Evolutionary conservation across 257 asterid species (phyloP).

Genomic region (Striga asiatica): DNA sequence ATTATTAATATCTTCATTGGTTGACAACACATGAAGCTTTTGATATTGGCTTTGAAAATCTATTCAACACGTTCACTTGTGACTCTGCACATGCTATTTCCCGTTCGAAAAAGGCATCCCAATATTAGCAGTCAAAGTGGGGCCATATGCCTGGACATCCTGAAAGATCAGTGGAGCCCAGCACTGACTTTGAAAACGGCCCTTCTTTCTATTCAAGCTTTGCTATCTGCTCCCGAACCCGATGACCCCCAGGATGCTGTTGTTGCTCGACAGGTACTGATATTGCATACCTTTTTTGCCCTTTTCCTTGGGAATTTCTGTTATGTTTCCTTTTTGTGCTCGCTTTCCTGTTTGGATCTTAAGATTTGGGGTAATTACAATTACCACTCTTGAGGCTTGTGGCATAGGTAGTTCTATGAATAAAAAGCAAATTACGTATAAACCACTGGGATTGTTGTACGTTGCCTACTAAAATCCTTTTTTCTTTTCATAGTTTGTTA

Average conservation of each 20-base stretch:
- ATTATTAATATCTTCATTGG: no score
- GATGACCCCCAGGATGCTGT: slow-evolving; percentile 98
- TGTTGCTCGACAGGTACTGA: slow-evolving; percentile 76
- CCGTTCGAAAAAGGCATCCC: slow-evolving; percentile 77
- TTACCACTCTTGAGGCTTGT: not conserved
- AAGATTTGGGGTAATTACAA: not conserved
- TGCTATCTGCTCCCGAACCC: slow-evolving; percentile 90
- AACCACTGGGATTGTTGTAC: no score
- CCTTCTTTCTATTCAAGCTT: slow-evolving; percentile 87
- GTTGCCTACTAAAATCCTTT: no score
- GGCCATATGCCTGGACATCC: slow-evolving; percentile 95
- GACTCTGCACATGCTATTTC: slow-evolving; percentile 6
- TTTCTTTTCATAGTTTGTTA: no score
- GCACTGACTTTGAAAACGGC: slow-evolving; percentile 94
- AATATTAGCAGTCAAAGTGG: slow-evolving; percentile 99
- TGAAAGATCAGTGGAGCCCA: slow-evolving; percentile 99
- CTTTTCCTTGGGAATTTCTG: not conserved
- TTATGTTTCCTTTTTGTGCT: not conserved
- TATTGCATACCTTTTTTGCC: not conserved
- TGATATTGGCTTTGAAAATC: not conserved
- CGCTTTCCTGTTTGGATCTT: not conserved
- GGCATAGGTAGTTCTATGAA: no score
- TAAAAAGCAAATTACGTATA: no score
- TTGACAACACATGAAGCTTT: no score
- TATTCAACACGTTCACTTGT: slow-evolving; percentile 12